phyloP scores from a whole-genome alignment of 2,329 filamentous ascomycete genomes.

The Aspergillus piperis region DNA sequence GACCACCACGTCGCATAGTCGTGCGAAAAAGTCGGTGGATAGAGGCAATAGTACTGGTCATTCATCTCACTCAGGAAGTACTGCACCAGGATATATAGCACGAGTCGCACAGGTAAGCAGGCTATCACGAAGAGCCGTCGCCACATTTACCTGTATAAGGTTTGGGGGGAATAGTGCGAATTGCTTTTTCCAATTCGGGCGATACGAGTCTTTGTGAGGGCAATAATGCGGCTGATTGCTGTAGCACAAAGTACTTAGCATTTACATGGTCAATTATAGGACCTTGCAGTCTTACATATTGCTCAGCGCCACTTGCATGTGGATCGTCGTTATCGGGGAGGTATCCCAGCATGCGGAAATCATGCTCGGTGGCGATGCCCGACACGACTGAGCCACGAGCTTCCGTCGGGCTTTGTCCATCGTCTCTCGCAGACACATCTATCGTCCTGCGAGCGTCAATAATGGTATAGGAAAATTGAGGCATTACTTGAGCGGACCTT shows the following conservation, averaged over 20 bases:
- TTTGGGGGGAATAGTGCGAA: conserved; percentile 39
- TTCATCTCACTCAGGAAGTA: conserved; percentile 50
- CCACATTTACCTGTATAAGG: conserved; percentile 38
- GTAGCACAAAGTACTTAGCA: not conserved
- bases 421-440: not conserved
- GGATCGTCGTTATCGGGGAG: conserved; percentile 9
- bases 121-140: not conserved
- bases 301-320: not conserved
- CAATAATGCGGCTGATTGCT: conserved; percentile 8
- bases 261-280: no score
- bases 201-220: conserved; percentile 18
- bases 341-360: conserved; percentile 23
- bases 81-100: conserved; percentile 48
- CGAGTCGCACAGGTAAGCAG: conserved; percentile 3
- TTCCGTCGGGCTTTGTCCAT: not conserved
- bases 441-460: not conserved
- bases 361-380: conserved; percentile 7
- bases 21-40: conserved; percentile 48
- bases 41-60: conserved; percentile 50
- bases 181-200: conserved; percentile 35
- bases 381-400: not conserved
- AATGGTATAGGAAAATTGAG: not conserved
- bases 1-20: conserved; percentile 52
- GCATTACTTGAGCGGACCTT: conserved; percentile 14
- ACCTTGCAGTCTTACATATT: not conserved